Evolutionary conservation across 768 basidiomycete genomes (phyloP), one percentile per base, ranked within the genome.

Genomic region (Leccinum truebloodii): DNA sequence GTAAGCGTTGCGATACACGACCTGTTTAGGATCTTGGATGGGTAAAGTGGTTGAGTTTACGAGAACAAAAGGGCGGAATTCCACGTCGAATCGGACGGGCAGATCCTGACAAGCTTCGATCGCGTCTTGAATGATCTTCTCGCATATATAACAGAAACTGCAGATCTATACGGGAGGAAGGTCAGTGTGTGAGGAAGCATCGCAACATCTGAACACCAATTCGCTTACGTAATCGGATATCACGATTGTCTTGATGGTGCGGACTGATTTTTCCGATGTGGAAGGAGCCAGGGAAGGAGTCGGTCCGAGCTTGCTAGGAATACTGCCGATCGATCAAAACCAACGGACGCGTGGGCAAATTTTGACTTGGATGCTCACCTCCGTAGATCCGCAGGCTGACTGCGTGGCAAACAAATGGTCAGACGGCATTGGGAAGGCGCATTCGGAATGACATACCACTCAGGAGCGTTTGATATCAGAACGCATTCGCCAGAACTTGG

Each of bases 141-240:
- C 69, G 44, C 73, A 71, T 44, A 78, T 62, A 62, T 76, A 79
- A 63, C 78, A 79, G 65, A 76, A 77, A 28, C 55, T 60, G 34
- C 76, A 77, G 52, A 72, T 56, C 75, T 75, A 41, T 41, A 61
- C 4, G 2, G 0, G n/a, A 20, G 22, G 18, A 24, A 41, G 41
- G 8, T 14, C 14, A 20, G 26, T 12, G 18, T 12, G 18, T 39
- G 14, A 52, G 61, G 6, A 34, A 35, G 37, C 7, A 7, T 7
- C 2, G 26, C 6, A 52, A 5, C 13, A 13, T 7, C 37, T 6
- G n/a, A 12, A 30, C 22, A 28, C 16, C 20, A 8, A 26, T 37
- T n/a, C 10, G 54, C 65, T 20, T 51, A 74, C 74, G 59, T 69
- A 74, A 62, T 74, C 73, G 52, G 74, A 74, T 48, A 74, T 58